Evolutionary conservation across 1,284 basidiomycete species (phyloP).

Genomic region (Phylloboletellus chloephorus): DNA sequence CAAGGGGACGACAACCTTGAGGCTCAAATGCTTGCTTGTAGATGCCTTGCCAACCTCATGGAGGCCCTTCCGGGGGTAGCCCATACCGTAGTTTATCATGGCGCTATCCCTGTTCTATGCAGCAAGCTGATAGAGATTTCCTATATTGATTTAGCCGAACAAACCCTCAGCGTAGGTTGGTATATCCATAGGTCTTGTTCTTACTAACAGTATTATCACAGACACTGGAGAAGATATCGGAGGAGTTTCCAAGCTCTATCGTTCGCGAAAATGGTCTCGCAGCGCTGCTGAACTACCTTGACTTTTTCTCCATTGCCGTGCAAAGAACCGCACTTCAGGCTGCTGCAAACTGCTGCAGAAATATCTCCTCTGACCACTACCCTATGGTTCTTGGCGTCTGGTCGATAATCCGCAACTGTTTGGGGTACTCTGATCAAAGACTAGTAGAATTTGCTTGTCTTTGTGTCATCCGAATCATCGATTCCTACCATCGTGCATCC

Average conservation of each 20-base stretch:
- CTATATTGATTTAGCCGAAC: constrained; percentile 94
- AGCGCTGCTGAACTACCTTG: constrained; percentile 87
- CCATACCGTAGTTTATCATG: constrained; percentile 91
- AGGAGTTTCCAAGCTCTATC: constrained; percentile 91
- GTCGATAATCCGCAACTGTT: constrained; percentile 87
- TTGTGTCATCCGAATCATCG: constrained; percentile 88
- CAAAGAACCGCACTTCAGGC: constrained; percentile 95
- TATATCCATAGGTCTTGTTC: constrained; percentile 9
- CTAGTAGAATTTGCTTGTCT: constrained; percentile 91
- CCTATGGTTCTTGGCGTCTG: constrained; percentile 84
- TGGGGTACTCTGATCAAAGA: constrained; percentile 87
- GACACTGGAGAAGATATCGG: constrained; percentile 96
- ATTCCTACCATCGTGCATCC: constrained; percentile 81
- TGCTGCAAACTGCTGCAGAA: constrained; percentile 91
- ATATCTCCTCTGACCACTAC: constrained; percentile 82
- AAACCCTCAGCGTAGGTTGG: constrained; percentile 84
- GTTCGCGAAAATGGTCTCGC: constrained; percentile 90
- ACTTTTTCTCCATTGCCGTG: constrained; percentile 95
- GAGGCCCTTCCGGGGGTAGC: constrained; percentile 92
- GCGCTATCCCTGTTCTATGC: constrained; percentile 91
- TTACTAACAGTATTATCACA: constrained; percentile 35
- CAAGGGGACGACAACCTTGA: constrained; percentile 84
- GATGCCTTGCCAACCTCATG: constrained; percentile 94
- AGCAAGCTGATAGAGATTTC: constrained; percentile 93
- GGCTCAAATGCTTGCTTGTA: constrained; percentile 87